Evolutionary conservation across 2,329 filamentous ascomycete species (phyloP).

Genomic region (Ophiostoma australiae): DNA sequence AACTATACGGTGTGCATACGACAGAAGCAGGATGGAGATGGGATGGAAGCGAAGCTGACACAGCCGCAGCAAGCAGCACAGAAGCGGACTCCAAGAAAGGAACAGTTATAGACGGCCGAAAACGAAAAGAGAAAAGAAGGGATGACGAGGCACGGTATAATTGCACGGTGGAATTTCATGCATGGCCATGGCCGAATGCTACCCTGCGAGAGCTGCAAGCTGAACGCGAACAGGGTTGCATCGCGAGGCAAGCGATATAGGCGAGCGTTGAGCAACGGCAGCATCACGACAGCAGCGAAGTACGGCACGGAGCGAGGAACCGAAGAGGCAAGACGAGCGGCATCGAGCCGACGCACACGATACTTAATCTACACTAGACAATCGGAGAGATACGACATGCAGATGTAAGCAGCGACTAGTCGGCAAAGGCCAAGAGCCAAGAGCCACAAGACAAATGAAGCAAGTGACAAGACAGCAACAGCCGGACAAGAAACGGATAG

Average conservation of each 20-base stretch:
- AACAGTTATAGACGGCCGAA: background rate
- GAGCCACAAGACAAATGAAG: background rate
- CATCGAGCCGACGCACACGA: no score
- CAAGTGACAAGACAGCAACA: background rate
- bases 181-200: background rate
- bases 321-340: no score
- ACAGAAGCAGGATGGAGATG: background rate
- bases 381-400: background rate
- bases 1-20: background rate
- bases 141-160: conserved; percentile 5
- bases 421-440: background rate
- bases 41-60: no score
- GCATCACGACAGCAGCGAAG: background rate
- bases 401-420: no score
- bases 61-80: background rate
- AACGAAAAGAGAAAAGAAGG: background rate
- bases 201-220: background rate
- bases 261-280: background rate
- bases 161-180: background rate
- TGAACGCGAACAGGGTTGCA: background rate
- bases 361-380: background rate
- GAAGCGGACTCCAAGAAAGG: background rate
- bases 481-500: background rate
- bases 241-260: background rate
- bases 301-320: no score